A percentile compares a stretch with the other conserved stretches of the same genome.
Evolutionary conservation across 306 rosid genomes (phyloP).

Genomic region (Ochetophila trinervis): DNA sequence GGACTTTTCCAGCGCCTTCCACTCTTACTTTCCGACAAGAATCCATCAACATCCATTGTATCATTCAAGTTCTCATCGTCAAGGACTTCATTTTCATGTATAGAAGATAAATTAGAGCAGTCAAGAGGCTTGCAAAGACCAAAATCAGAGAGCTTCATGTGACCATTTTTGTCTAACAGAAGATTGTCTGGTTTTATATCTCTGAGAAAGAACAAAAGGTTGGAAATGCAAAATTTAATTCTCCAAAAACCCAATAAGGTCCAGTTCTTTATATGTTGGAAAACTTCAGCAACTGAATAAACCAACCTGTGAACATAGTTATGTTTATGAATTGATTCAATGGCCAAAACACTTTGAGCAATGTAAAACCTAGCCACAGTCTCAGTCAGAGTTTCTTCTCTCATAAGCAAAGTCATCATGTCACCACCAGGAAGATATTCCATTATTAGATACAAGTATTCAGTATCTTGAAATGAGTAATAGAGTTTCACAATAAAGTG

Average conservation of each 20-base stretch:
- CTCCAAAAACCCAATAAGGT: background rate
- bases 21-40: constrained; percentile 37
- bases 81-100: constrained; percentile 65
- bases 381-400: constrained; percentile 95
- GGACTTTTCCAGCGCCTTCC: constrained; percentile 95
- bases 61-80: constrained; percentile 78
- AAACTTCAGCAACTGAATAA: constrained; percentile 5
- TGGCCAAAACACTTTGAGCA: constrained; percentile 76
- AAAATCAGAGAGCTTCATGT: constrained; percentile 90
- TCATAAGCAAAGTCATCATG: constrained; percentile 87
- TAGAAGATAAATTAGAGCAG: constrained; percentile 67
- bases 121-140: constrained; percentile 96
- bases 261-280: background rate
- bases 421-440: constrained; percentile 98
- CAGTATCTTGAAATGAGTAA: constrained; percentile 91
- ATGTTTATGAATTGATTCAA: constrained; percentile 84
- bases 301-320: constrained; percentile 83
- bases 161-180: constrained; percentile 74
- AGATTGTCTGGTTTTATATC: constrained; percentile 98
- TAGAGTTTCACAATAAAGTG: constrained; percentile 91
- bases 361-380: constrained; percentile 69
- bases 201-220: constrained; percentile 31
- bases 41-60: constrained; percentile 53
- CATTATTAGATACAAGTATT: constrained; percentile 80
- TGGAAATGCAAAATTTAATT: constrained; percentile 13